A percentile compares a stretch with the other conserved stretches of the same genome.
These are phyloP conservation scores for Fusarium sp. DNA, from an alignment of 2,329 filamentous ascomycete species.

Conservation along the genomic window DNA sequence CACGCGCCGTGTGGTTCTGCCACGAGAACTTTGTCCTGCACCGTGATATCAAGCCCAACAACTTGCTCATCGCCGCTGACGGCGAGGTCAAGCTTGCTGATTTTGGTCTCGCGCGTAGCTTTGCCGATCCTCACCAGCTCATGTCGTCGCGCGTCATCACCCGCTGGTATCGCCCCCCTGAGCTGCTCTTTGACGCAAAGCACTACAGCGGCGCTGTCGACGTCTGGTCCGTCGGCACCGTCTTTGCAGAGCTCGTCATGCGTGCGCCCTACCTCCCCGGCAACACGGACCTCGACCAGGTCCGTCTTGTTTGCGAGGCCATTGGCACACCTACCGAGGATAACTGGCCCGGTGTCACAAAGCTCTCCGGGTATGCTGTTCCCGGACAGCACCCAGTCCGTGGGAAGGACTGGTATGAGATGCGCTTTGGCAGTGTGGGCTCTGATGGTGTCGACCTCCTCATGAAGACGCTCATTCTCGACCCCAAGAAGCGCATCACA, in stretches of 20 bases:
- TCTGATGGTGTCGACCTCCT: constrained; percentile 87
- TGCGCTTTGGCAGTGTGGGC: constrained; percentile 83
- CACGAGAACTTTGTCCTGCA: constrained; percentile 95
- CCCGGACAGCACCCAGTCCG: constrained; percentile 72
- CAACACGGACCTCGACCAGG: constrained; percentile 86
- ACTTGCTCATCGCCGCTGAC: constrained; percentile 91
- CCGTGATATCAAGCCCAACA: constrained; percentile 99
- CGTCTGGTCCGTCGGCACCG: constrained; percentile 91
- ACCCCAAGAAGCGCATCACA: constrained; percentile 86
- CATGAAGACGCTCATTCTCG: constrained; percentile 84
- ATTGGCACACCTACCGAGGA: constrained; percentile 94
- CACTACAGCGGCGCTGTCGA: constrained; percentile 94
- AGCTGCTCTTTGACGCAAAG: constrained; percentile 89
- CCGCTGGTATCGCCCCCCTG: constrained; percentile 93
- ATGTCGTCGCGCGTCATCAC: constrained; percentile 98
- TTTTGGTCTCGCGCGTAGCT: constrained; percentile 92
- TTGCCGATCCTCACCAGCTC: constrained; percentile 85
- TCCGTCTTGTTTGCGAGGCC: constrained; percentile 84
- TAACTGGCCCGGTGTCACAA: constrained; percentile 92
- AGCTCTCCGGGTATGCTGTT: constrained; percentile 83
- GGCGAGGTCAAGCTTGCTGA: constrained; percentile 96
- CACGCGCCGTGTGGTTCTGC: constrained; percentile 93
- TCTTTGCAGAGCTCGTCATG: constrained; percentile 91
- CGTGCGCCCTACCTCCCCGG: constrained; percentile 87
- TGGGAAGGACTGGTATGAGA: constrained; percentile 78